Evolutionary conservation across 768 basidiomycete species (phyloP).

Genomic region (Tricholoma matsutake): DNA sequence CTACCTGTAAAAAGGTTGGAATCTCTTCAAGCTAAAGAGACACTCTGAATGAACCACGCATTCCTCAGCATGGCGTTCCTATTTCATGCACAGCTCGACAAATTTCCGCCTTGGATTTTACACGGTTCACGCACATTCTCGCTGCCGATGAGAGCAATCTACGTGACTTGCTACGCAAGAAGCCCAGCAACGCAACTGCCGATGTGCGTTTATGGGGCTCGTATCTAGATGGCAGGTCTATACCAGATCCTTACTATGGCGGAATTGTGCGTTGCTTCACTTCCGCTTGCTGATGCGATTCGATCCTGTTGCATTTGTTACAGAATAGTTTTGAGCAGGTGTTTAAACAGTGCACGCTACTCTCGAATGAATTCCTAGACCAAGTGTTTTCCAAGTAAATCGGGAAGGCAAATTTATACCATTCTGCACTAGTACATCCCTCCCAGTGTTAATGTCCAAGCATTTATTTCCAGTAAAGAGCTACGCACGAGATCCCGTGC

Average conservation of each 20-base stretch:
- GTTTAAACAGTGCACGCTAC: conserved; percentile 71
- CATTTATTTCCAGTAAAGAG: no score
- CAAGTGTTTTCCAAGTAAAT: conserved; percentile 39
- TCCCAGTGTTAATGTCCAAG: no score
- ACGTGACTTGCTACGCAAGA: conserved; percentile 52
- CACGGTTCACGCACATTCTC: conserved; percentile 76
- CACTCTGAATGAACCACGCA: neutral
- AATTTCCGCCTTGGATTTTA: conserved; percentile 65
- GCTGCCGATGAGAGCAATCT: conserved; percentile 82
- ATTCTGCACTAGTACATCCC: no score
- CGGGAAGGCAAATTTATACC: neutral
- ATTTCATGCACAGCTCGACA: conserved; percentile 71
- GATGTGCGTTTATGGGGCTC: conserved; percentile 78
- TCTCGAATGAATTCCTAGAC: conserved; percentile 82
- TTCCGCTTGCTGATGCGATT: neutral
- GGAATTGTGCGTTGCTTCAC: conserved; percentile 44
- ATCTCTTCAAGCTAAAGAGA: neutral
- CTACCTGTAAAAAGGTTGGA: conserved; percentile 66
- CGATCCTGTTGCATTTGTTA: neutral
- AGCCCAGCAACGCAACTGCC: conserved; percentile 52
- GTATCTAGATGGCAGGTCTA: conserved; percentile 65
- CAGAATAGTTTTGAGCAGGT: conserved; percentile 72
- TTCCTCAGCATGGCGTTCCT: conserved; percentile 62
- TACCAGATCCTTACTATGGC: conserved; percentile 86
- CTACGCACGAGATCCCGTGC: conserved; percentile 13